Conservation (phyloP, 148 eudicot genomes). For the Limonium bicolor region DNA sequence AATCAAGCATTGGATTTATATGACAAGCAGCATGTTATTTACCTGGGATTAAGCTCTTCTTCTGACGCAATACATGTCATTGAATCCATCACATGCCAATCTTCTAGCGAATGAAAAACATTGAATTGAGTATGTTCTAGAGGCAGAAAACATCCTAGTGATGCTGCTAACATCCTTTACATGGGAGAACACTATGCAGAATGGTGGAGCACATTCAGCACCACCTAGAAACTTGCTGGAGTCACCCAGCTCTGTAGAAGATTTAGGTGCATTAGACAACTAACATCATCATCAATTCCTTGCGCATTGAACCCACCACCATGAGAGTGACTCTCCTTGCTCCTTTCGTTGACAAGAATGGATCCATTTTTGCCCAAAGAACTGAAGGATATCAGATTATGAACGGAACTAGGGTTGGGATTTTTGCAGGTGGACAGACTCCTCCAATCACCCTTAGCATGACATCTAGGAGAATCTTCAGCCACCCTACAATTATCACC, state of each 20-base stretch:
- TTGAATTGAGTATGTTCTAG: constrained; percentile 20
- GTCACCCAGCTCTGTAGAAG: constrained; percentile 7
- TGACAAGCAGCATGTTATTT: constrained; percentile 11
- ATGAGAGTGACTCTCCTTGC: constrained; percentile 2
- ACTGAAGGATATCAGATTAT: constrained; percentile 4
- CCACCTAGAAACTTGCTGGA: constrained; percentile 4
- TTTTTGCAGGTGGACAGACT: constrained; percentile 4
- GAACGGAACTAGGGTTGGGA: constrained; percentile 4
- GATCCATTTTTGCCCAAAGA: background rate
- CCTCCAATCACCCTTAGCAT: background rate
- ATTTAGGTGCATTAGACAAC: constrained; percentile 6
- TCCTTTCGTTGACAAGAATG: background rate
- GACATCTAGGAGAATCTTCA: constrained; percentile 6
- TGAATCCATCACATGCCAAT: constrained; percentile 19
- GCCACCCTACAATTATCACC: constrained; percentile 11
- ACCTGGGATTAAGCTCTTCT: constrained; percentile 43
- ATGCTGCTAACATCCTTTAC: constrained; percentile 32
- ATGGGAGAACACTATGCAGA: constrained; percentile 35
- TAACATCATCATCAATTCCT: background rate
- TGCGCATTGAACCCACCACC: background rate
- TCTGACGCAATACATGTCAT: constrained; percentile 25
- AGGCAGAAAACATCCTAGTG: constrained; percentile 31
- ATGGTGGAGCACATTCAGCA: constrained; percentile 9
- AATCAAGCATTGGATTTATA: background rate
- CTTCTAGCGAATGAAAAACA: constrained; percentile 19